A percentile compares a stretch with the other conserved stretches of the same genome.
Conservation (phyloP, 2,329 filamentous ascomycete genomes). For the Aspergillus tamarii region DNA sequence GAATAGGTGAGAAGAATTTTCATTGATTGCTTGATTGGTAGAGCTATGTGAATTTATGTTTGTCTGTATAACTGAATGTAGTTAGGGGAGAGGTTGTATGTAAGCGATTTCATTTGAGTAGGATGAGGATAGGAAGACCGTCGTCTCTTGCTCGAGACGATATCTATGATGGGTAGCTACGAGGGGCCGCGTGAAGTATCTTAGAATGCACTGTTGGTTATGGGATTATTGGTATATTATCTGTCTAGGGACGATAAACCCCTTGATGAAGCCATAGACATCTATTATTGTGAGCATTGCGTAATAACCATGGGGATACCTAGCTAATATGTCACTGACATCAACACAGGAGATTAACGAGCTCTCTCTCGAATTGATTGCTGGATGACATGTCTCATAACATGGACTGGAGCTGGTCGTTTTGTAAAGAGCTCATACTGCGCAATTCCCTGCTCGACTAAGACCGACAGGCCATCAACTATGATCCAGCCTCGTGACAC, state of each 20-base stretch:
- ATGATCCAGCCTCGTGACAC: slow-evolving; percentile 25
- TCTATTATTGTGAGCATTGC: neutral
- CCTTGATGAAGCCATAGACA: neutral
- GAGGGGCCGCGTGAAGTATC: neutral
- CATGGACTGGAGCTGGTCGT: slow-evolving; percentile 26
- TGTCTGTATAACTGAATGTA: too few relatives aligned
- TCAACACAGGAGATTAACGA: neutral
- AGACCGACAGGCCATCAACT: slow-evolving; percentile 25
- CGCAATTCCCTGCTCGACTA: slow-evolving; percentile 29
- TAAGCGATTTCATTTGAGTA: too few relatives aligned
- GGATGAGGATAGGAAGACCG: neutral
- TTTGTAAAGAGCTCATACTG: slow-evolving; percentile 31
- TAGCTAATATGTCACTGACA: rapidly evolving
- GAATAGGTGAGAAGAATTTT: too few relatives aligned
- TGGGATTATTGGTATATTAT: neutral
- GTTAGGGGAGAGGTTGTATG: too few relatives aligned
- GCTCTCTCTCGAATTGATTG: neutral
- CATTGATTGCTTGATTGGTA: too few relatives aligned
- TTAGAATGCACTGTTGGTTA: neutral
- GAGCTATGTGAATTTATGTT: too few relatives aligned
- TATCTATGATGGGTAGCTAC: neutral
- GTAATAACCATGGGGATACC: neutral
- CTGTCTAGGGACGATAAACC: neutral
- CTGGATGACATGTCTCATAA: slow-evolving; percentile 20
- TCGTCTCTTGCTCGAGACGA: neutral